Percentiles rank a stretch among this genome's conserved stretches.
These are phyloP conservation scores for Phytopythium sindhum DNA, from an alignment of 352 stramenopile species.

Conservation along the genomic window DNA sequence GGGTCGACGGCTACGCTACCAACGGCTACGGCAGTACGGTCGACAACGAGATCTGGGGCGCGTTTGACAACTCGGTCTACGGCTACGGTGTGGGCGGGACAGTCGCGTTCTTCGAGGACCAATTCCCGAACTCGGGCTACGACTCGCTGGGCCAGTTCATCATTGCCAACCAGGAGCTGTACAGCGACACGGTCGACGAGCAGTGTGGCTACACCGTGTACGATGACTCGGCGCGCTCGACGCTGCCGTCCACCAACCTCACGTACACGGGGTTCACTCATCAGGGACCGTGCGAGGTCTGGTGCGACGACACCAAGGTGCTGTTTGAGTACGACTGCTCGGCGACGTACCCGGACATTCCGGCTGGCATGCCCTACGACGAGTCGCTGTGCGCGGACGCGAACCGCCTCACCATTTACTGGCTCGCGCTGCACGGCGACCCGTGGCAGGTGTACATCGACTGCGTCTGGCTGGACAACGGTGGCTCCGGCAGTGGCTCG, in stretches of 20 bases:
- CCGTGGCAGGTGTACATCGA: constrained; percentile 64
- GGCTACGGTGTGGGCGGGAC: constrained; percentile 33
- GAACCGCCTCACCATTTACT: constrained; percentile 51
- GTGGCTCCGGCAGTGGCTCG: constrained; percentile 18
- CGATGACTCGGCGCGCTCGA: constrained; percentile 29
- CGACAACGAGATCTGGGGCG: constrained; percentile 32
- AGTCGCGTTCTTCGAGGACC: constrained; percentile 30
- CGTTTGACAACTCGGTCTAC: constrained; percentile 30
- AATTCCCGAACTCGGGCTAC: constrained; percentile 29
- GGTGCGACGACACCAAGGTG: constrained; percentile 55
- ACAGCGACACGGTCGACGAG: constrained; percentile 23
- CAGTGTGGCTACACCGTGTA: constrained; percentile 38
- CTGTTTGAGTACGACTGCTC: constrained; percentile 46
- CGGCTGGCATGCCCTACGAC: constrained; percentile 40
- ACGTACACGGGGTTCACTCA: constrained; percentile 56
- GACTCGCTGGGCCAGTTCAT: constrained; percentile 41
- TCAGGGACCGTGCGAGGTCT: constrained; percentile 52
- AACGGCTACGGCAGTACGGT: constrained; percentile 49
- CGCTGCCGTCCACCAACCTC: constrained; percentile 32
- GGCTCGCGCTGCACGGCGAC: constrained; percentile 43
- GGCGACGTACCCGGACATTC: constrained; percentile 27
- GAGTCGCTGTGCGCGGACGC: constrained; percentile 33
- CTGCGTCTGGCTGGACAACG: constrained; percentile 29
- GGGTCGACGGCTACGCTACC: constrained; percentile 29
- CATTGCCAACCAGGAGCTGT: constrained; percentile 36